These are phyloP conservation scores for Citrullus mucosospermus DNA, from an alignment of 306 rosid genomes.

Conservation along the genomic window DNA sequence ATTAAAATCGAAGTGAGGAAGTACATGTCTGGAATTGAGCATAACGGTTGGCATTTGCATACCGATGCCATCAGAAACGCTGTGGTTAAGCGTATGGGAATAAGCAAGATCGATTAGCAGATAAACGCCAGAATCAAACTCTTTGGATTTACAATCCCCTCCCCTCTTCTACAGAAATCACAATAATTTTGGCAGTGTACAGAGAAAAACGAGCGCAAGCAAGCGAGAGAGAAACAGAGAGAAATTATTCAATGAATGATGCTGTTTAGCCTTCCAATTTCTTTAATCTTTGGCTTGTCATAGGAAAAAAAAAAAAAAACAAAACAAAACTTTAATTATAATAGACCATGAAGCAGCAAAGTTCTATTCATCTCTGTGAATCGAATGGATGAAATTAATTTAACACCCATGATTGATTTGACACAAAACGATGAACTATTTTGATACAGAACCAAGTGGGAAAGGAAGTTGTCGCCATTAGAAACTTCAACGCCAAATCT, in stretches of 20 bases:
- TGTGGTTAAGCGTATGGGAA: slow-evolving; percentile 48
- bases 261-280: neutral
- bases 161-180: neutral
- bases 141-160: neutral
- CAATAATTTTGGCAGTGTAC: slow-evolving; percentile 10
- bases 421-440: neutral
- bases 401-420: neutral
- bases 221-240: neutral
- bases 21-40: slow-evolving; percentile 65
- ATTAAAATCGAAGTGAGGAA: slow-evolving; percentile 59
- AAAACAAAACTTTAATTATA: neutral
- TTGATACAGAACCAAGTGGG: neutral
- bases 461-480: slow-evolving; percentile 1
- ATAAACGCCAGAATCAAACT: neutral
- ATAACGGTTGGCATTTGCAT: slow-evolving; percentile 38
- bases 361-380: neutral
- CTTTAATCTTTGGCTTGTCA: neutral
- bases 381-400: neutral
- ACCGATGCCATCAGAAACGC: slow-evolving; percentile 46
- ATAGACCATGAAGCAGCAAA: neutral
- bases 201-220: neutral
- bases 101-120: slow-evolving; percentile 40
- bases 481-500: neutral
- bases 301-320: neutral
- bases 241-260: neutral